Evolutionary conservation across 306 rosid genomes (phyloP), one percentile per base, ranked within the genome.

Genomic region (Lithocarpus polystachyus): DNA sequence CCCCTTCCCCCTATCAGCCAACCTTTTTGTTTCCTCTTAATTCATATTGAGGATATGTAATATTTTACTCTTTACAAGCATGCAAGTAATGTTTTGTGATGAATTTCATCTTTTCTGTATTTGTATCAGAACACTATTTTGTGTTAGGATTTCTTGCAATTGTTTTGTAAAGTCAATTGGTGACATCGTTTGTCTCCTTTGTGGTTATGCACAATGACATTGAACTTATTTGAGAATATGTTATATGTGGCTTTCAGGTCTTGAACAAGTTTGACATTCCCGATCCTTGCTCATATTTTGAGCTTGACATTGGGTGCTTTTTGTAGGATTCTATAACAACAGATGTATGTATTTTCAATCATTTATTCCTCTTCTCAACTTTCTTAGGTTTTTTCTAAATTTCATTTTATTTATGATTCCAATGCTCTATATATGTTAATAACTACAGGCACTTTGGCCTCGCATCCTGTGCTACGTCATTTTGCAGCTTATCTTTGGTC

Each of bases 261-360:
- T 81, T 92, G 35, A 85, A 78, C 84, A 93, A 92, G 87, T 95
- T 93, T 0, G 92, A 95, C 89, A 91, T 95, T 84, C 84, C 96
- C 2, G 97, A 95, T 87, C 98, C 98, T 0, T 95, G 99, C 93
- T 95, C 99, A 71, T 92, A 82, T 37, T 93, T 90, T 29, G 97
- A 95, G 82, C 85, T 95, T 53, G 78, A 82, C 83, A 77, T 95
- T 10, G 92, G 88, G 85, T 89, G 88, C 74, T 85, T 95, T 65
- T 69, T 95, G 40, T 92, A 84, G 86, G 56, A 72, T 72, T 59
- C 67, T 18, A 26, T 48, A 48, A 64, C 69, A 57, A 64, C 54
- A 23, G 76, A 85, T 77, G 95, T 82, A 78, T 88, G 95, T 67
- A 20, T 84, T 9, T 18, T 79, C 67, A 29, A 57, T 74, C 64